These are phyloP conservation scores for Tritrichomonas musculus DNA, from an alignment of 208 protist genomes.

Conservation along the genomic window DNA sequence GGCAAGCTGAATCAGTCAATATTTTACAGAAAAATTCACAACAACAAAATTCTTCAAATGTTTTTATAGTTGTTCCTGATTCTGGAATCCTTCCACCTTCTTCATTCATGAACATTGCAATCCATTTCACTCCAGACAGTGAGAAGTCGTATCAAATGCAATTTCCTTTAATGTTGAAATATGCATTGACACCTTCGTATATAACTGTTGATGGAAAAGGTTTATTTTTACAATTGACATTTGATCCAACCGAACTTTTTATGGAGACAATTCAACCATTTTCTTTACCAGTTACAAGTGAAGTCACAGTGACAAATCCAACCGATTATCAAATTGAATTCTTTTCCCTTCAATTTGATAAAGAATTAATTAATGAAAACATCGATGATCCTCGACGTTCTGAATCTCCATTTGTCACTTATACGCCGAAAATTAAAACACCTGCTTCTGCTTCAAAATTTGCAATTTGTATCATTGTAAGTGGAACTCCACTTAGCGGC, in stretches of 20 bases:
- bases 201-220: not conserved
- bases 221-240: not conserved
- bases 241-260: not conserved
- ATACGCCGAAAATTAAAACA: slow-evolving; percentile 22
- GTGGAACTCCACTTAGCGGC: not conserved
- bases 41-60: not conserved
- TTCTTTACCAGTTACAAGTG: not conserved
- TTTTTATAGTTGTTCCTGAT: not conserved
- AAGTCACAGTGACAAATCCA: not conserved
- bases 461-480: not conserved
- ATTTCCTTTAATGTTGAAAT: not conserved
- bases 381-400: not conserved
- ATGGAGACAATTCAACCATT: not conserved
- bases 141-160: not conserved
- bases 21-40: not conserved
- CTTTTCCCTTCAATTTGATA: not conserved
- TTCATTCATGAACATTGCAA: not conserved
- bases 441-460: not conserved
- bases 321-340: slow-evolving; percentile 24
- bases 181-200: not conserved
- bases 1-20: not conserved
- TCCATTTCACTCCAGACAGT: not conserved
- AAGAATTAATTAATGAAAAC: not conserved
- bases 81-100: not conserved
- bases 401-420: slow-evolving; percentile 7